Base-by-base conservation (phyloP, 495 filamentous ascomycete species). In the Neurospora sp. region DNA sequence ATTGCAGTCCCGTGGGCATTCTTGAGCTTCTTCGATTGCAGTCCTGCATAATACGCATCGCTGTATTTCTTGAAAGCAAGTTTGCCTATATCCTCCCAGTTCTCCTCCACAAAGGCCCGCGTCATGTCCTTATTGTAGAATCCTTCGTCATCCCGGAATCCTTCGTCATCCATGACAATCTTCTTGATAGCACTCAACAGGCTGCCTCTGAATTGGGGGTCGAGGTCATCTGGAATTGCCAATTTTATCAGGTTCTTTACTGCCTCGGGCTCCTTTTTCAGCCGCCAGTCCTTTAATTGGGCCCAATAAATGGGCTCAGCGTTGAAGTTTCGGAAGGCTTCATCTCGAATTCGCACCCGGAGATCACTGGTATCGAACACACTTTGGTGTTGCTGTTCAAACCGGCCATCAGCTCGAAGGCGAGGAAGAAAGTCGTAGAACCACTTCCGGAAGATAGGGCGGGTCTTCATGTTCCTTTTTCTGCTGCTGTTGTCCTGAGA, bases 401-500 rank as follows among this genome's bases (percentile, higher is more conserved):
- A 80, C 3, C 71, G 74, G 0, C 78, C 83, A 42, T 77, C 76
- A 27, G 75, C 80, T n/a, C 79, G 79, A 31, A 82, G 80, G 9
- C 72, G 69, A 0, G 87, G 87, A n/a, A 88, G 76, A 71, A 83
- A 90, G 45, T 89, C 87, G 7, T 87, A 80, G 48, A 89, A 74
- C 84, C 88, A 91, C 0, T 75, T 73, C 3, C 79, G 77, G 74
- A 86, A 90, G 14, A 88, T 76, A 0, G 82, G 79, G 1, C 89
- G 84, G 45, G 78, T 76, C 0, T 74, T 77, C 83, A 87, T 81
- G 2, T 87, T 81, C 8, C 81, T 78, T 1, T 87, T 80, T 53
- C 85, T 87, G 22, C 83, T 65, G 42, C 88, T 90, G 6, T 65
- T 68, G 1, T 72, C 73, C 10, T 70, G 48, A 6, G n/a, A 5